A percentile compares a stretch with the other conserved stretches of the same genome.
Evolutionary conservation across 208 protist species (phyloP).

Genomic region (Crithidia thermophila): DNA sequence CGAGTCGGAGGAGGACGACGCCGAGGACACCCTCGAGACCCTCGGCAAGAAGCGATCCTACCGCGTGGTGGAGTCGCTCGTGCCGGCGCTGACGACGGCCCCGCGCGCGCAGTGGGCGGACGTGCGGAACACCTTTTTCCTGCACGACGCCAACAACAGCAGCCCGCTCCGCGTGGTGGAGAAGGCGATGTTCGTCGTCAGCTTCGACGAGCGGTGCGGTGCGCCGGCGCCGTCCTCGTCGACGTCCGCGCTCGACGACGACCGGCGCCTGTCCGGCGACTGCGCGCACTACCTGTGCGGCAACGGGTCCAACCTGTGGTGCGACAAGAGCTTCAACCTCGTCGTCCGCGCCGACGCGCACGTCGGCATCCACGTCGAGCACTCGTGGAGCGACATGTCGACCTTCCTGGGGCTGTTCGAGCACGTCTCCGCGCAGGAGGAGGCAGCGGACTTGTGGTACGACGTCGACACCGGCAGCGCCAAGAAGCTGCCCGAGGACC

Average conservation of each 20-base stretch:
- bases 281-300: slow-evolving; percentile 65
- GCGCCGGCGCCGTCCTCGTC: slow-evolving; percentile 4
- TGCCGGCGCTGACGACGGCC: slow-evolving; percentile 72
- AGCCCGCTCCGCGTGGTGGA: slow-evolving; percentile 66
- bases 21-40: slow-evolving; percentile 47
- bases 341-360: slow-evolving; percentile 57
- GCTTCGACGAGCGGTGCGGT: slow-evolving; percentile 61
- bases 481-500: slow-evolving; percentile 43
- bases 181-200: slow-evolving; percentile 81
- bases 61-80: slow-evolving; percentile 50
- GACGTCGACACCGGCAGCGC: slow-evolving; percentile 44
- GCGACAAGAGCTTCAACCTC: slow-evolving; percentile 86
- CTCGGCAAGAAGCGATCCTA: slow-evolving; percentile 47
- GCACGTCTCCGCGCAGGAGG: slow-evolving; percentile 54
- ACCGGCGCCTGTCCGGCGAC: slow-evolving; percentile 32
- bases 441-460: slow-evolving; percentile 48
- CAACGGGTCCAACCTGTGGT: slow-evolving; percentile 74
- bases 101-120: slow-evolving; percentile 77
- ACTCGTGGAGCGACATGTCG: slow-evolving; percentile 80
- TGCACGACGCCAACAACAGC: slow-evolving; percentile 76
- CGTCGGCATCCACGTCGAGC: slow-evolving; percentile 76
- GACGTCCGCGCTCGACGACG: slow-evolving; percentile 11
- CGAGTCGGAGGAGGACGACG: slow-evolving; percentile 59
- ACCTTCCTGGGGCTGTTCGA: slow-evolving; percentile 66
- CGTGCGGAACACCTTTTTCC: slow-evolving; percentile 61